Percentiles rank a stretch among this genome's conserved stretches.
phyloP scores from a whole-genome alignment of 176 grass and related monocot genomes.

The Elaeis guineensis region DNA sequence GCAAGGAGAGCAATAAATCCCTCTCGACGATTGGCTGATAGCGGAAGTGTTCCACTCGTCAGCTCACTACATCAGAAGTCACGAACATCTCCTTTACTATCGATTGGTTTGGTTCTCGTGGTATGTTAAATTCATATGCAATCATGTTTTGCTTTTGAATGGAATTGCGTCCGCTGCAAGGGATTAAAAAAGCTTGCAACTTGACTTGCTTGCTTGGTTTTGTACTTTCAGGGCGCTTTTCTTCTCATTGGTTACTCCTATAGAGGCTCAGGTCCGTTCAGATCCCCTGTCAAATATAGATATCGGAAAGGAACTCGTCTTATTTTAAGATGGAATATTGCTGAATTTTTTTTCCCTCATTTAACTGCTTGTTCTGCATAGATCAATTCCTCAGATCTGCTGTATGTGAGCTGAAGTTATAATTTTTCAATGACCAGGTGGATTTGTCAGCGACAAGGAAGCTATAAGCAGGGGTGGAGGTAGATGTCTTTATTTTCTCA shows the following conservation, averaged over 20 bases:
- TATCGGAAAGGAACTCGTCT: too few relatives aligned
- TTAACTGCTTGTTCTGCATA: too few relatives aligned
- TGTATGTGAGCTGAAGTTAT: too few relatives aligned
- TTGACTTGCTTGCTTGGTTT: neutral
- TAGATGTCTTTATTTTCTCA: conserved; percentile 9
- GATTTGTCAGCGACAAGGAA: conserved; percentile 51
- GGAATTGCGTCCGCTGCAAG: too few relatives aligned
- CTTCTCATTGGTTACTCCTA: conserved; percentile 68
- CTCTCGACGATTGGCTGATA: conserved; percentile 50
- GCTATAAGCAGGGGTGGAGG: conserved; percentile 55
- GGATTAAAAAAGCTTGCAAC: too few relatives aligned
- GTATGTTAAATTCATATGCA: conserved; percentile 18
- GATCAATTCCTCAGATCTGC: too few relatives aligned
- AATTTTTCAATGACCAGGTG: conserved; percentile 43
- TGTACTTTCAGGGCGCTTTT: conserved; percentile 51
- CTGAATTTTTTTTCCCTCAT: too few relatives aligned
- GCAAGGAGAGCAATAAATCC: conserved; percentile 76
- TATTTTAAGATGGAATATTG: too few relatives aligned
- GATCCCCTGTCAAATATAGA: too few relatives aligned
- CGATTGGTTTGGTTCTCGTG: conserved; percentile 57
- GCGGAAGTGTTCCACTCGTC: conserved; percentile 38
- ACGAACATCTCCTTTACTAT: conserved; percentile 63
- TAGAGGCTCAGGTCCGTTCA: conserved; percentile 49
- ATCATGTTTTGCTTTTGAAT: too few relatives aligned
- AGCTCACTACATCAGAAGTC: conserved; percentile 65